Evolutionary conservation across 2,329 filamentous ascomycete species (phyloP), one percentile per base, ranked within the genome.

Genomic region (Fusarium oxysporum): DNA sequence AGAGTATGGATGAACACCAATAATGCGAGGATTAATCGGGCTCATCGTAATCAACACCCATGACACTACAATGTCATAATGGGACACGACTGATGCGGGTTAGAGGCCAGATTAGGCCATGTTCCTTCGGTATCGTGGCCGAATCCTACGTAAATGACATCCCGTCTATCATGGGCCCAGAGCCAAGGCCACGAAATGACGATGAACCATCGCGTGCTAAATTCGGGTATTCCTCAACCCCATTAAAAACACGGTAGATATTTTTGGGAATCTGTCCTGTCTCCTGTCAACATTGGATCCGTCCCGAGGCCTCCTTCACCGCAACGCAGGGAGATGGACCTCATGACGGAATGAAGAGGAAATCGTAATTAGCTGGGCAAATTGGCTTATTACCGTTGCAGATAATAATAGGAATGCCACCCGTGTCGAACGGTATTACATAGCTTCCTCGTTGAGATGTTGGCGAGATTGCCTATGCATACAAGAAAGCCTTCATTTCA

Each of bases 331-430:
- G 58, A 56, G 61, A 75, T 66, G 70, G 68, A 68, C 62, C 32
- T 75, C 40, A 65, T 64, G 55, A 71, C 65, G 60, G 65, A 66
- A 70, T 60, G 64, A 68, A 62, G 57, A 71, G 65, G 68, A 67
- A 66, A 70, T 68, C 66, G 56, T 51, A 76, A 77, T 76, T 77
- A 76, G 54, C 63, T 68, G 35, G 50, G 72, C 59, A 74, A 72
- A 77, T 77, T 76, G 59, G 65, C 54, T 72, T 77, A 76, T 67
- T 68, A 72, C 50, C 33, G 37, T 28, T 48, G 32, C 35, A 60
- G 54, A 72, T 72, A 72, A 70, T 63, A 67, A 67, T 63, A 73
- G 62, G 62, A 62, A 74, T 70, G 72, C 62, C 66, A 50, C 38
- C 38, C 21, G 64, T 57, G 60, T 68, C 67, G 51, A 70, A 54